Percentiles rank a stretch among this genome's conserved stretches.
phyloP scores from a whole-genome alignment of 140 eudicot genomes.

The Stevia rebaudiana region DNA sequence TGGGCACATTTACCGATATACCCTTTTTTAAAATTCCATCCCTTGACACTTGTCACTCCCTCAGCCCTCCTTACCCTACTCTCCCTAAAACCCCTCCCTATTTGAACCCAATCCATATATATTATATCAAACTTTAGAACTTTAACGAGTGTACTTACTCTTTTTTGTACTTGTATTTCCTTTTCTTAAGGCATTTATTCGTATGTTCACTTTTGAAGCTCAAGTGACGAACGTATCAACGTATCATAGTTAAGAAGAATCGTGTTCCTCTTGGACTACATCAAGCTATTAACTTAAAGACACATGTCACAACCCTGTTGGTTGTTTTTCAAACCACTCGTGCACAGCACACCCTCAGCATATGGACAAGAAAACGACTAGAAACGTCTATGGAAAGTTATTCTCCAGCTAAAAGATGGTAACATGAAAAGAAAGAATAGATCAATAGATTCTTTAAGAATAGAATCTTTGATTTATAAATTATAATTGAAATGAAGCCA shows the following conservation, averaged over 20 bases:
- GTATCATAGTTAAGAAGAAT: conserved; percentile 36
- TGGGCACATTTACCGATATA: too few species aligned
- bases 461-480: conserved; percentile 46
- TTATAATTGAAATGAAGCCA: conserved; percentile 47
- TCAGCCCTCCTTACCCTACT: too few species aligned
- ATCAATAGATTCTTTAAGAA: conserved; percentile 46
- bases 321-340: conserved; percentile 27
- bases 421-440: conserved; percentile 25
- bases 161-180: conserved; percentile 32
- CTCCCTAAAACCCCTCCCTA: too few species aligned
- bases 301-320: conserved; percentile 17
- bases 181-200: conserved; percentile 24
- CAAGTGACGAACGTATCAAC: conserved; percentile 30
- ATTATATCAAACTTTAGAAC: conserved; percentile 31
- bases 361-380: conserved; percentile 36
- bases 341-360: conserved; percentile 22
- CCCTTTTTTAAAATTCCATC: too few species aligned
- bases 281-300: conserved; percentile 30
- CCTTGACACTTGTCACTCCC: too few species aligned
- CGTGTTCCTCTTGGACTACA: conserved; percentile 30
- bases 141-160: conserved; percentile 29
- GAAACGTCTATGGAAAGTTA: conserved; percentile 69
- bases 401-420: conserved; percentile 24
- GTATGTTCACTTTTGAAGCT: conserved; percentile 24
- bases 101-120: too few species aligned